Evolutionary conservation across 352 stramenopile genomes (phyloP), one percentile per base, ranked within the genome.

Genomic region (Phytophthora constricta): DNA sequence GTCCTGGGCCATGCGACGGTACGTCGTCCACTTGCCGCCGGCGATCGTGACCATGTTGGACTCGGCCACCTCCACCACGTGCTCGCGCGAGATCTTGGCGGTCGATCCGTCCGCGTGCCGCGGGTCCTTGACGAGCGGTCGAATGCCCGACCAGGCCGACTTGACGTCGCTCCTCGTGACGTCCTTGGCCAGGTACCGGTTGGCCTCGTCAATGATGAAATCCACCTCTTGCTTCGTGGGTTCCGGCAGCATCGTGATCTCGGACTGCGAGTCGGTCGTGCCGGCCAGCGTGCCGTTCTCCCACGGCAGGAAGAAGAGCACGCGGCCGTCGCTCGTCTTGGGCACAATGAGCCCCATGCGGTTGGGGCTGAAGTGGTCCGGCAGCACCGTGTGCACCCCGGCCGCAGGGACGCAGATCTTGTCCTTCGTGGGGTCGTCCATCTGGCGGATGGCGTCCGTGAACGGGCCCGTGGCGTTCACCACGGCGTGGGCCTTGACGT

Each of bases 21-120:
- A 98, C 39, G 96, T 99, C 8, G 96, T 99, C 96, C 96, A 99
- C 80, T 99, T 99, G 59, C 96, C 96, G 19, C 96, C 96, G 17
- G 95, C 93, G 65, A 98, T 98, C 39, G 96, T 98, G 28, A 99
- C 89, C 71, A 99, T 78, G 67, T 94, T 88, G 49, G 90, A 96
- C 9, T 86, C 62, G 2, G 85, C 91, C 8, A 98, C 89, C 61
- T 98, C 95, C 16, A 99, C 89, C 17, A 98, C 89, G 78, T 99
- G 96, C 58, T 98, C 95, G 28, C 96, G 94, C 27, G 89, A 97
- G 75, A 98, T 96, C 76, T 90, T 85, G 60, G 86, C 86, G 14
- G 93, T 98, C 54, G 92, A 84, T 22, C 82, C 85, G 47, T 80
- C 81, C n/a, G 65, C 69, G 72, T 96, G 89, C 52, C 86, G 86